Conservation (phyloP, 306 rosid genomes). For the Nissolia schottii region DNA sequence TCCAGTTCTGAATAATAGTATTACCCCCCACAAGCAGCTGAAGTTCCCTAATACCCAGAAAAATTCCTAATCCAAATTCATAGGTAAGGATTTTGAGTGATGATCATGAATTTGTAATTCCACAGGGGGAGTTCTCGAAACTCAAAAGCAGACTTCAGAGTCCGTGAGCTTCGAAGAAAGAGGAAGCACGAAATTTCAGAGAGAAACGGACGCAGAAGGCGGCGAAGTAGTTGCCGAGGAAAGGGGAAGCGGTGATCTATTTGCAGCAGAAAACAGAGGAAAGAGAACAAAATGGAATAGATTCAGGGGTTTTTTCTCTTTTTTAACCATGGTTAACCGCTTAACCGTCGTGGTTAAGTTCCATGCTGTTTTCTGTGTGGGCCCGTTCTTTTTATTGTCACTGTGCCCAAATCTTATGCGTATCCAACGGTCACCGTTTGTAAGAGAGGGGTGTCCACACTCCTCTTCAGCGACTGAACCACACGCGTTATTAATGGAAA, state of each 20-base stretch:
- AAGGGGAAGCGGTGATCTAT: not conserved
- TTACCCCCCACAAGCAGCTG: not conserved
- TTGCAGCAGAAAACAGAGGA: not conserved
- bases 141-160: conserved; percentile 21
- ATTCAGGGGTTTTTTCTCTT: conserved; percentile 13
- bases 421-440: conserved; percentile 12
- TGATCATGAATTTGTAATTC: conserved; percentile 4
- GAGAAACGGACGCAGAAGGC: conserved; percentile 33
- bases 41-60: conserved; percentile 12
- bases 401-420: not conserved
- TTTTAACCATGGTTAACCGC: conserved; percentile 26
- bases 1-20: not conserved
- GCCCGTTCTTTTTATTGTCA: not conserved
- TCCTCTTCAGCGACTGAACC: not conserved
- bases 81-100: not conserved
- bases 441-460: conserved; percentile 5
- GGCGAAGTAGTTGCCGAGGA: conserved; percentile 41
- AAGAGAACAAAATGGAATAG: not conserved
- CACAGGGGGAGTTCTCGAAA: conserved; percentile 4
- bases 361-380: not conserved
- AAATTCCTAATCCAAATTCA: conserved; percentile 45
- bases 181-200: conserved; percentile 26
- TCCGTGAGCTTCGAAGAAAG: conserved; percentile 25
- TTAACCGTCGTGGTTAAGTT: not conserved
- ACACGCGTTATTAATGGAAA: not conserved